Conservation (phyloP, 2,329 filamentous ascomycete species). For the Monilinia vaccinii-corymbosi region DNA sequence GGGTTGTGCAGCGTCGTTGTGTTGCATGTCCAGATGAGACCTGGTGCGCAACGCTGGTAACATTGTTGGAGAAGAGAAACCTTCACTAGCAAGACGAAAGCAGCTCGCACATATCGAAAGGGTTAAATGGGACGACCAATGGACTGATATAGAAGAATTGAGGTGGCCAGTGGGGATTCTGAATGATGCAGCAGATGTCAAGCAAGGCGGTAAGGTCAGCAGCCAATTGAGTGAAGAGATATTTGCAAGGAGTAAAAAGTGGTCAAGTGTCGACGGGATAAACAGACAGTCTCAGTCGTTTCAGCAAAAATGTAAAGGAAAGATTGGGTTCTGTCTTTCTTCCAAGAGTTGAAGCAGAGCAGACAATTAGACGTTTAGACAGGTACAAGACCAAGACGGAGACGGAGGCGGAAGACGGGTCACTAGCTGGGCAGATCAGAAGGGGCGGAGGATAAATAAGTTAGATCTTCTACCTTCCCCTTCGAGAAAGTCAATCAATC, state of each 20-base stretch:
- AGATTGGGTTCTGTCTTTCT: too few species aligned
- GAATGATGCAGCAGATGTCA: not conserved
- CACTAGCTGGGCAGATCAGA: too few species aligned
- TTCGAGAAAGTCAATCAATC: too few species aligned
- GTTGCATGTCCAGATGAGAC: conserved; percentile 9
- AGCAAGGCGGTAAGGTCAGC: not conserved
- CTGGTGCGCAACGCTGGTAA: conserved; percentile 8
- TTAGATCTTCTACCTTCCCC: too few species aligned
- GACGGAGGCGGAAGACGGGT: too few species aligned
- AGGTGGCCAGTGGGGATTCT: not conserved
- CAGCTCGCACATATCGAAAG: conserved; percentile 7
- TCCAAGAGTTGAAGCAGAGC: too few species aligned
- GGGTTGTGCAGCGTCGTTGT: conserved; percentile 3
- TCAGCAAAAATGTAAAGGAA: too few species aligned
- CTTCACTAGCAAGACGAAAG: not conserved
- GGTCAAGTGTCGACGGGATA: too few species aligned
- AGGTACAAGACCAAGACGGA: too few species aligned
- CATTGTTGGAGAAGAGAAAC: conserved; percentile 4
- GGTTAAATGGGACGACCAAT: not conserved
- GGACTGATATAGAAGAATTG: not conserved
- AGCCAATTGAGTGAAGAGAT: not conserved
- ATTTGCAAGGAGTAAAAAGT: not conserved
- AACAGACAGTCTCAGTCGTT: too few species aligned
- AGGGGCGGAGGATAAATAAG: too few species aligned
- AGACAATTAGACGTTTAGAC: too few species aligned